phyloP scores from a whole-genome alignment of 345 rosid species.

The Psidium friedrichsthalianum region DNA sequence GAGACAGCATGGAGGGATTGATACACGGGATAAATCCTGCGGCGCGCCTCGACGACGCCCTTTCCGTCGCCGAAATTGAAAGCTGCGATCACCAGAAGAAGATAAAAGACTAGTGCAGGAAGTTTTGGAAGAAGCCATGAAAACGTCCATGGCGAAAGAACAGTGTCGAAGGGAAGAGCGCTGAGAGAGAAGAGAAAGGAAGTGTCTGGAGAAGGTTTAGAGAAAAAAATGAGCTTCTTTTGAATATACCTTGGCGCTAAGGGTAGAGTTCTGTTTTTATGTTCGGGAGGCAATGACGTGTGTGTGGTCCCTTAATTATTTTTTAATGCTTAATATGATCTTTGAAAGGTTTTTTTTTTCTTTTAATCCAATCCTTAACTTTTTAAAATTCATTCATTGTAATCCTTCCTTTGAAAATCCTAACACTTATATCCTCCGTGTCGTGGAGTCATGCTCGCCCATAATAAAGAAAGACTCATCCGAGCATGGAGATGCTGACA shows the following conservation, averaged over 20 bases:
- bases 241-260: background rate
- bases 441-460: too few species aligned
- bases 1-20: constrained; percentile 23
- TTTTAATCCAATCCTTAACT: background rate
- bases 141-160: background rate
- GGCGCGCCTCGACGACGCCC: constrained; percentile 32
- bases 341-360: background rate
- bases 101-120: background rate
- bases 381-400: background rate
- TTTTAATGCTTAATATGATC: background rate
- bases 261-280: too few species aligned
- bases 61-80: background rate
- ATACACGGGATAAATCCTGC: constrained; percentile 17
- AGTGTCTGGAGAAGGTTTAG: background rate
- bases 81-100: background rate
- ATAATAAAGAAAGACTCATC: too few species aligned
- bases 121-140: background rate
- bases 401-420: background rate
- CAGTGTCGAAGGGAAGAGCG: background rate
- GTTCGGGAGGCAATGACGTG: background rate
- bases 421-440: background rate
- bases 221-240: background rate
- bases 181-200: background rate
- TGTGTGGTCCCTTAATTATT: background rate
- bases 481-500: too few species aligned